These are phyloP conservation scores for Nemania abortiva DNA, from an alignment of 2,329 filamentous ascomycete species.

Conservation along the genomic window DNA sequence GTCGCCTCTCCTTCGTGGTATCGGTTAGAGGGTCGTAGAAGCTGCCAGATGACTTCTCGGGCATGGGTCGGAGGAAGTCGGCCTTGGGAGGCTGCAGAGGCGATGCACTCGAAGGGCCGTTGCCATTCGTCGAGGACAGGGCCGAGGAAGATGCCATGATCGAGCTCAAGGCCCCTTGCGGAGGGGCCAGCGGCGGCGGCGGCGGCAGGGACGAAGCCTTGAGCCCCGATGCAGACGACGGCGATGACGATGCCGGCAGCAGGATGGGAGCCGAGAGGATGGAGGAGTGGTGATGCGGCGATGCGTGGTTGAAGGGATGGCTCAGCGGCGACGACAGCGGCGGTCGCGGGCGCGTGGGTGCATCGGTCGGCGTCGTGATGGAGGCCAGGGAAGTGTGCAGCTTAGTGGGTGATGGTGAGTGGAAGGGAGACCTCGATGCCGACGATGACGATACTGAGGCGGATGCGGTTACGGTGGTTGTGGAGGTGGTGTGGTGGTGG, in stretches of 20 bases:
- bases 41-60: constrained; percentile 57
- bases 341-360: constrained; percentile 43
- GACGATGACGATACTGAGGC: constrained; percentile 39
- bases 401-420: constrained; percentile 40
- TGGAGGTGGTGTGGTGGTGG: constrained; percentile 44
- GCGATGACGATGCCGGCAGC: constrained; percentile 27
- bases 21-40: constrained; percentile 61
- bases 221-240: constrained; percentile 39
- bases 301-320: constrained; percentile 49
- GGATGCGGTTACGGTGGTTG: constrained; percentile 29
- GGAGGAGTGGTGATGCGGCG: constrained; percentile 42
- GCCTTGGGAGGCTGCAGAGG: constrained; percentile 52
- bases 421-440: constrained; percentile 43
- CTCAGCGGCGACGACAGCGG: constrained; percentile 46
- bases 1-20: constrained; percentile 56
- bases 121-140: constrained; percentile 49
- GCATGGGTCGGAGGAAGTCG: constrained; percentile 51
- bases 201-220: constrained; percentile 30
- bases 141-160: constrained; percentile 51
- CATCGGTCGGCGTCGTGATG: constrained; percentile 46
- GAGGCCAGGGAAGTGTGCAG: constrained; percentile 43
- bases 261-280: constrained; percentile 28
- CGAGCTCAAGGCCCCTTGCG: constrained; percentile 50
- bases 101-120: constrained; percentile 50
- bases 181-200: constrained; percentile 51